phyloP scores from a whole-genome alignment of 2,329 filamentous ascomycete species.

The Aureobasidium sp. region DNA sequence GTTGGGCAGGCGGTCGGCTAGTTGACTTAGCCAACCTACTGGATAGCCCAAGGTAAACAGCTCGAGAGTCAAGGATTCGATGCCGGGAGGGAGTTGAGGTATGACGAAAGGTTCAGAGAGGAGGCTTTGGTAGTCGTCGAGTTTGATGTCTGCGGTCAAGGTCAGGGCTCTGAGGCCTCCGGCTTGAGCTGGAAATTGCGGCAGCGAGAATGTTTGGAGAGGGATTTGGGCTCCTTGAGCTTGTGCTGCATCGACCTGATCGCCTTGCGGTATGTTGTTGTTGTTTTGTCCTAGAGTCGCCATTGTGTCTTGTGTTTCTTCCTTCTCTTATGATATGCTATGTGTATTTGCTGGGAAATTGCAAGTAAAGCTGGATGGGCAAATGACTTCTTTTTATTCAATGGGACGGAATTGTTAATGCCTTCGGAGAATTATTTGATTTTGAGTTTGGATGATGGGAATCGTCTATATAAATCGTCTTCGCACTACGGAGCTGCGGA shows the following conservation, averaged over 20 bases:
- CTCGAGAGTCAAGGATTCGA: conserved; percentile 53
- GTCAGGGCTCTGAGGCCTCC: conserved; percentile 50
- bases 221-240: conserved; percentile 53
- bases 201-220: conserved; percentile 49
- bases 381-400: neutral
- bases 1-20: conserved; percentile 45
- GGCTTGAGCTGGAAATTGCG: conserved; percentile 50
- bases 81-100: conserved; percentile 42
- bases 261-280: conserved; percentile 21
- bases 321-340: neutral
- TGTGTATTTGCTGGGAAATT: neutral
- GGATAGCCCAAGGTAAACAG: conserved; percentile 55
- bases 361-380: too few relatives aligned
- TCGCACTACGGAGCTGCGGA: conserved; percentile 17
- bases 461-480: neutral
- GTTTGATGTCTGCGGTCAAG: conserved; percentile 55
- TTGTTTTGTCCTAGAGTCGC: conserved; percentile 12
- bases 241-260: conserved; percentile 29
- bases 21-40: conserved; percentile 44
- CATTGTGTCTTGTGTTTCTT: conserved; percentile 11
- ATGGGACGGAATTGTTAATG: neutral
- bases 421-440: conserved; percentile 6
- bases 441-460: neutral
- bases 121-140: conserved; percentile 48
- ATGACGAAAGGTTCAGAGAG: conserved; percentile 41